Evolutionary conservation across 2,329 filamentous ascomycete genomes (phyloP), one percentile per base, ranked within the genome.

Genomic region (Ceratocystis harringtonii): DNA sequence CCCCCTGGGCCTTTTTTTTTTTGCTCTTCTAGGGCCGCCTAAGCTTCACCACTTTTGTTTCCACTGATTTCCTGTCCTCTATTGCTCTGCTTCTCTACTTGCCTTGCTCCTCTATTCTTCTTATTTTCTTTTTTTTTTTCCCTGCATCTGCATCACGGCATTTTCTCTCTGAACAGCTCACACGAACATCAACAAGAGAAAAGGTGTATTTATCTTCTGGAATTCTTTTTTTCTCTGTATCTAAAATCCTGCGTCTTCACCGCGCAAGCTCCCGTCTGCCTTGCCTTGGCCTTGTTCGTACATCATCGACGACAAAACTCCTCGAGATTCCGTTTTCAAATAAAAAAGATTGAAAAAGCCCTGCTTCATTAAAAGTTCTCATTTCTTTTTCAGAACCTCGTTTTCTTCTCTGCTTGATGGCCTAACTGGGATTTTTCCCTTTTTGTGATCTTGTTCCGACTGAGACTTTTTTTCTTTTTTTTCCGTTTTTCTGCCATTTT

Each of bases 401-500:
- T 19, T 48, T 25, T 48, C 10, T 48, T 19, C 19, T 19, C 19
- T 62, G 28, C 52, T 41, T 32, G n/a, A 17, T 62, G 43, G 17
- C 61, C 61, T 45, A 62, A n/a, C 41, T 32, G 10, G 19, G 43
- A 43, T n/a, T 32, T 58, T 32, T 58, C 28, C 12, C 22, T 58
- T 32, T 55, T 30, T 62, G 22, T 41, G 43, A 62, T 50, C 63
- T 22, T 36, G 8, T 30, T 60, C 28, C 74, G 71, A 72, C 73
- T 72, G 72, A 72, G 72, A 73, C 71, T 71, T 73, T 72, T 75
- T 73, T 70, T 71, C 2, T 22, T 22, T 22, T 2, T 22, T 22
- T 66, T 69, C 66, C 66, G 69, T 71, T 70, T 67, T 70, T 74
- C 72, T 71, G 22, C 48, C 15, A 12, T 32, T 52, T 62, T 43